Percentiles rank a stretch among this genome's conserved stretches.
Evolutionary conservation across 2,329 filamentous ascomycete genomes (phyloP).

Genomic region (Magnaporthiopsis rhizophila): DNA sequence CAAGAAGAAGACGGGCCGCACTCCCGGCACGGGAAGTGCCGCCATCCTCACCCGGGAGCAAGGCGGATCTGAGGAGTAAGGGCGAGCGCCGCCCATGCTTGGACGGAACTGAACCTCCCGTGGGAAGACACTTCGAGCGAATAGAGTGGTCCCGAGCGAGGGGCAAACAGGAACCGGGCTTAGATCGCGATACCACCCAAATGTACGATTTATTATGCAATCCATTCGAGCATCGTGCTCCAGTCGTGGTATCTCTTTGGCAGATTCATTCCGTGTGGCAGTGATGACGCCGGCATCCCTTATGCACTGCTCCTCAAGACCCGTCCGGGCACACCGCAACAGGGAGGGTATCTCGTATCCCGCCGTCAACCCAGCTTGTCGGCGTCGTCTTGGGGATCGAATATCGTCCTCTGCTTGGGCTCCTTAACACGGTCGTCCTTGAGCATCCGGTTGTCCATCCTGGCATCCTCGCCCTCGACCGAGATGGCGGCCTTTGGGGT

Average conservation of each 20-base stretch:
- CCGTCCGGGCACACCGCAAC: too few relatives aligned
- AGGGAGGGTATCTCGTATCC: not conserved
- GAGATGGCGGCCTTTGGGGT: slow-evolving; percentile 76
- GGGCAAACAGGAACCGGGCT: not conserved
- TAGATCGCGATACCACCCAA: slow-evolving; percentile 4
- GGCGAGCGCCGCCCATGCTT: not conserved
- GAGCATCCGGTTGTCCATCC: slow-evolving; percentile 83
- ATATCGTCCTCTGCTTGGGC: slow-evolving; percentile 56
- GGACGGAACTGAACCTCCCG: not conserved
- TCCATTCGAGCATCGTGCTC: not conserved
- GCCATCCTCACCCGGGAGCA: slow-evolving; percentile 64
- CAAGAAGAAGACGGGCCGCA: slow-evolving; percentile 84
- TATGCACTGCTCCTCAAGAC: not conserved
- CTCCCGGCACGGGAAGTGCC: slow-evolving; percentile 60
- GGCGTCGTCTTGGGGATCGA: slow-evolving; percentile 67
- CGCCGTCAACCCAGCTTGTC: slow-evolving; percentile 63
- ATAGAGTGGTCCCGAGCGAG: not conserved
- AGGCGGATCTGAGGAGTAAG: slow-evolving; percentile 23
- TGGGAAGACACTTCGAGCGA: not conserved
- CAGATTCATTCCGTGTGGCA: not conserved
- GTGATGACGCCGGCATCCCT: not conserved
- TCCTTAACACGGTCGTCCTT: slow-evolving; percentile 73
- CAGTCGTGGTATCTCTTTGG: not conserved
- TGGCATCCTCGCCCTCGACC: slow-evolving; percentile 84
- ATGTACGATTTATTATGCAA: slow-evolving; percentile 6